Evolutionary conservation across 2,329 filamentous ascomycete species (phyloP).

Genomic region (Pseudonectria foliicola): DNA sequence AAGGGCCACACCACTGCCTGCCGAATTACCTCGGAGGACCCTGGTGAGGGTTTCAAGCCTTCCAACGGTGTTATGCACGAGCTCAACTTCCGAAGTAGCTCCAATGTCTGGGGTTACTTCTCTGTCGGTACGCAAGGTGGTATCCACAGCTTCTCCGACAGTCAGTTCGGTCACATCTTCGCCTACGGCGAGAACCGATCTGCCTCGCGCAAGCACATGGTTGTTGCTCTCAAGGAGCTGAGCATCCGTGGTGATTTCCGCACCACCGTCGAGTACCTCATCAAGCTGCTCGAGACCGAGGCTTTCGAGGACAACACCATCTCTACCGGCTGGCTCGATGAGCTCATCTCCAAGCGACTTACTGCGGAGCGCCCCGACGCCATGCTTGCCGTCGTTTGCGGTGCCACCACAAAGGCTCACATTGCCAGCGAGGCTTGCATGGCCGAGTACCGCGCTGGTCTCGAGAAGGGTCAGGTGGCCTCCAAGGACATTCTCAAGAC

Average conservation of each 20-base stretch:
- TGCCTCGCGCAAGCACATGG: constrained; percentile 97
- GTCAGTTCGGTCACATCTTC: constrained; percentile 98
- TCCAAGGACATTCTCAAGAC: constrained; percentile 96
- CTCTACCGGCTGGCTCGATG: constrained; percentile 96
- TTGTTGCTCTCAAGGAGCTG: constrained; percentile 94
- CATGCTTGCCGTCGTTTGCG: constrained; percentile 89
- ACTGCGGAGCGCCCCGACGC: constrained; percentile 93
- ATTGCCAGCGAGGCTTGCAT: constrained; percentile 88
- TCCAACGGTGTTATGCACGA: constrained; percentile 99
- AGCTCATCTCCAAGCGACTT: constrained; percentile 95
- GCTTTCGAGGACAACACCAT: constrained; percentile 99
- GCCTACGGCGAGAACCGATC: constrained; percentile 97
- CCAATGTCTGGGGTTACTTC: constrained; percentile 99
- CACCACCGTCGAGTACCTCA: constrained; percentile 96
- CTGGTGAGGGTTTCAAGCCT: constrained; percentile 98
- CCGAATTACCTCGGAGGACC: constrained; percentile 98
- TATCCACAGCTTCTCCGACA: constrained; percentile 99
- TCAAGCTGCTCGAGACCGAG: constrained; percentile 96
- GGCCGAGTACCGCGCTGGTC: constrained; percentile 74
- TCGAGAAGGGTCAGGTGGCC: constrained; percentile 96
- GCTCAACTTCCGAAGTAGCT: constrained; percentile 96
- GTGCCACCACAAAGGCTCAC: constrained; percentile 91
- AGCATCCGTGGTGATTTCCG: constrained; percentile 99
- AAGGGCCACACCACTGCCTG: constrained; percentile 98
- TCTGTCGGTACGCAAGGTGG: constrained; percentile 93